Percentiles rank a stretch among this genome's conserved stretches.
These are phyloP conservation scores for Thelephora ganbajun DNA, from an alignment of 768 basidiomycete species.

Conservation along the genomic window DNA sequence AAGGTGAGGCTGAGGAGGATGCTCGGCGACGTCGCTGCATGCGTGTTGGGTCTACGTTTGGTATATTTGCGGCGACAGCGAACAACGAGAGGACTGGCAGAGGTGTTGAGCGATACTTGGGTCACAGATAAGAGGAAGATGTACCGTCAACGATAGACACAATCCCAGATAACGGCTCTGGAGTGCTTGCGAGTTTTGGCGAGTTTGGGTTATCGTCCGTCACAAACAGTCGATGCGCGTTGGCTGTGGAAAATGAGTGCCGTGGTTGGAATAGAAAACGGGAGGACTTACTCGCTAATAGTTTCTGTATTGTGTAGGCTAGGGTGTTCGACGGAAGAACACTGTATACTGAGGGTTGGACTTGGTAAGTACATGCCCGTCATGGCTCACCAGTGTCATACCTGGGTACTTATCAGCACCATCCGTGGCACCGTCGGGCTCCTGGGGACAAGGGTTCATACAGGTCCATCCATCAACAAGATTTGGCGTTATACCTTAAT, in stretches of 20 bases:
- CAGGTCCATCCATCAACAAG: neutral
- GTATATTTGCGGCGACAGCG: slow-evolving; percentile 58
- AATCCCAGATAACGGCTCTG: slow-evolving; percentile 45
- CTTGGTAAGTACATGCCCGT: neutral
- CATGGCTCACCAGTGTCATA: slow-evolving; percentile 11
- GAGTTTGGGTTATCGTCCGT: slow-evolving; percentile 42
- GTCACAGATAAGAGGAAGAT: slow-evolving; percentile 11
- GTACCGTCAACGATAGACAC: slow-evolving; percentile 73
- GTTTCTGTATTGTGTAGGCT: slow-evolving; percentile 62
- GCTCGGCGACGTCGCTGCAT: slow-evolving; percentile 73
- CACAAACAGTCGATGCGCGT: slow-evolving; percentile 69
- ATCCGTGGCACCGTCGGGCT: slow-evolving; percentile 62
- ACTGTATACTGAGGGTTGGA: slow-evolving; percentile 58
- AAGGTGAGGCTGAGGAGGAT: slow-evolving; percentile 43
- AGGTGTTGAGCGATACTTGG: neutral
- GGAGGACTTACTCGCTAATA: slow-evolving; percentile 57
- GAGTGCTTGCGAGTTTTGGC: slow-evolving; percentile 33
- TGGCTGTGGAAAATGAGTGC: slow-evolving; percentile 30
- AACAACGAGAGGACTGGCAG: slow-evolving; percentile 61
- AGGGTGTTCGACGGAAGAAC: slow-evolving; percentile 51
- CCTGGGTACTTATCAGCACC: slow-evolving; percentile 73
- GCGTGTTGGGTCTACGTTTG: slow-evolving; percentile 60
- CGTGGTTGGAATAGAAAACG: neutral
- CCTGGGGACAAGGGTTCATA: slow-evolving; percentile 21
- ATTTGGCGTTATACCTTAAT: slow-evolving; percentile 42